Evolutionary conservation across 208 protist species (phyloP).

Genomic region (Trypanosoma brucei): DNA sequence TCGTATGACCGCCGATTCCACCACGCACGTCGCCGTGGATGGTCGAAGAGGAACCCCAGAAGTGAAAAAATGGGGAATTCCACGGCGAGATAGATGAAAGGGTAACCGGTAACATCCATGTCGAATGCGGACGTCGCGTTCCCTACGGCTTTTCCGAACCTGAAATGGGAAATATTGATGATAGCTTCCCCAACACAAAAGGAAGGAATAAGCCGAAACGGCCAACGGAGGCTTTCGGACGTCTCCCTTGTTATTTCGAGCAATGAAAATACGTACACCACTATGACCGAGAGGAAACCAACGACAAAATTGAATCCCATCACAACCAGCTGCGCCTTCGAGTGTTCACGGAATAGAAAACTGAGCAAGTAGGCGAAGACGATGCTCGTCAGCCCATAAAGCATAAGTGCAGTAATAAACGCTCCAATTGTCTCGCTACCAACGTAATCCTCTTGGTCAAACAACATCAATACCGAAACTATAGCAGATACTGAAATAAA

Average conservation of each 20-base stretch:
- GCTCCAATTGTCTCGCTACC: conserved; percentile 27
- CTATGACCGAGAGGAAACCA: conserved; percentile 67
- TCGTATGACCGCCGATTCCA: conserved; percentile 22
- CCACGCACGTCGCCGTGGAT: conserved; percentile 38
- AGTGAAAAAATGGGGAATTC: conserved; percentile 52
- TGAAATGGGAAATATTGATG: conserved; percentile 43
- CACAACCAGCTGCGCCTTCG: conserved; percentile 58
- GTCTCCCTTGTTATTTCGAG: conserved; percentile 37
- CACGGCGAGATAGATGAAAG: conserved; percentile 56
- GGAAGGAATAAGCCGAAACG: conserved; percentile 66
- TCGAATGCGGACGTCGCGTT: conserved; percentile 27
- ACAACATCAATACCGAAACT: conserved; percentile 55
- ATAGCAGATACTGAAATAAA: conserved; percentile 55
- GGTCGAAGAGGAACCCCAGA: conserved; percentile 64
- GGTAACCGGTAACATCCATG: conserved; percentile 44
- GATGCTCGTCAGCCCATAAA: conserved; percentile 62
- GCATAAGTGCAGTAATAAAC: conserved; percentile 49
- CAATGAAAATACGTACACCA: conserved; percentile 42
- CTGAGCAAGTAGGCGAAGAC: conserved; percentile 54
- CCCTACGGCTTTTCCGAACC: conserved; percentile 20
- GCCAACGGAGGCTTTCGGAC: conserved; percentile 32
- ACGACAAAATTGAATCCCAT: conserved; percentile 74
- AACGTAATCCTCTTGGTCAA: conserved; percentile 60
- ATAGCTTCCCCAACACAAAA: conserved; percentile 80
- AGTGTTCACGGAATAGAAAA: conserved; percentile 65